These are phyloP conservation scores for Vanilla planifolia DNA, from an alignment of 106 monocot genomes.

Conservation along the genomic window DNA sequence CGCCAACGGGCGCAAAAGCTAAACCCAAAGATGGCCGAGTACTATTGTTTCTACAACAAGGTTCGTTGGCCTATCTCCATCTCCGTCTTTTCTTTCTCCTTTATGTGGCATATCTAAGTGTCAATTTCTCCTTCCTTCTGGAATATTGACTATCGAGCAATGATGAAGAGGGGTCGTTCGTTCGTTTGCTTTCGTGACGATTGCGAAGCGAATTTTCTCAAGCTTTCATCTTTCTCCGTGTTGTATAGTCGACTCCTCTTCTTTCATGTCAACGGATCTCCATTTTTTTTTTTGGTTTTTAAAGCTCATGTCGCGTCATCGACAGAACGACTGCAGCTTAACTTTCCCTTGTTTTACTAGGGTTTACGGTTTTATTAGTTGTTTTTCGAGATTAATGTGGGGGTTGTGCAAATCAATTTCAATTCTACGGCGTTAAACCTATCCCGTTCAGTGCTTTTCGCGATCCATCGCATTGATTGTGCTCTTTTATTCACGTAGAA, in stretches of 20 bases:
- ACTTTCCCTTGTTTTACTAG: no score
- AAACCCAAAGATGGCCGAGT: slow-evolving; percentile 21
- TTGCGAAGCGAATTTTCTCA: not conserved
- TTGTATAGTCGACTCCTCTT: no score
- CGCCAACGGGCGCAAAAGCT: not conserved
- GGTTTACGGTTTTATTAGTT: not conserved
- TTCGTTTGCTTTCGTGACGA: slow-evolving; percentile 1
- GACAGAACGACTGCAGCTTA: no score
- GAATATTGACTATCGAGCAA: not conserved
- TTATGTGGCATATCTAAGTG: not conserved
- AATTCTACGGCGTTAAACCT: not conserved
- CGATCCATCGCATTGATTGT: not conserved
- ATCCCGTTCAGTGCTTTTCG: not conserved
- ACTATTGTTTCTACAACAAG: slow-evolving; percentile 31
- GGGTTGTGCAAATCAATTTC: not conserved
- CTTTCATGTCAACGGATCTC: no score
- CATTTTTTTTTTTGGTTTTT: no score
- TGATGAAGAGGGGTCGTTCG: not conserved
- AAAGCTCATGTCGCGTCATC: no score
- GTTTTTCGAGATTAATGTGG: not conserved
- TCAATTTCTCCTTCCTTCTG: not conserved
- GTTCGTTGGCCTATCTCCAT: not conserved
- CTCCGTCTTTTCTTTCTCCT: not conserved
- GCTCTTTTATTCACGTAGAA: no score
- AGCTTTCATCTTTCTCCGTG: not conserved